Conservation (phyloP, 2,329 filamentous ascomycete species). For the Corinectria fuckeliana region DNA sequence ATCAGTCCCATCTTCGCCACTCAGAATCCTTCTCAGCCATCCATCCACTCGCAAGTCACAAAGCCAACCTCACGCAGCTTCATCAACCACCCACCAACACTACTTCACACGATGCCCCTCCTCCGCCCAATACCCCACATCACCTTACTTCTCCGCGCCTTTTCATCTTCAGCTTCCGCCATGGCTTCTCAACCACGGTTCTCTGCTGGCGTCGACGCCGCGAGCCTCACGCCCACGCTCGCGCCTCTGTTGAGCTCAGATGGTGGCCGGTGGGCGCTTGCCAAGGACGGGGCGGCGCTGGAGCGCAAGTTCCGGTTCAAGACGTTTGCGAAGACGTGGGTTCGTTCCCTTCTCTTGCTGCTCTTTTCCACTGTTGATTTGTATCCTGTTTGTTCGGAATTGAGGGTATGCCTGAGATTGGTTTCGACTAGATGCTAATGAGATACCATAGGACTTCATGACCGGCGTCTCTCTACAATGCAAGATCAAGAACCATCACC, state of each 20-base stretch:
- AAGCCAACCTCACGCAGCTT: neutral
- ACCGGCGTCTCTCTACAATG: slow-evolving; percentile 72
- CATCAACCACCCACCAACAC: slow-evolving; percentile 6
- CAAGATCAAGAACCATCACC: slow-evolving; percentile 73
- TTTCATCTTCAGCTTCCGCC: slow-evolving; percentile 27
- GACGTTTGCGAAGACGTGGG: slow-evolving; percentile 71
- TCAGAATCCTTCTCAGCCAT: slow-evolving; percentile 1
- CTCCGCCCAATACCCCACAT: slow-evolving; percentile 11
- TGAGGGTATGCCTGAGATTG: neutral
- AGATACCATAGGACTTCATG: slow-evolving; percentile 71
- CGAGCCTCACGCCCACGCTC: slow-evolving; percentile 44
- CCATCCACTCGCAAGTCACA: slow-evolving; percentile 12
- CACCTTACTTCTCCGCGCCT: slow-evolving; percentile 13
- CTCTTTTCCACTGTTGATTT: neutral
- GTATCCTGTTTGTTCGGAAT: neutral
- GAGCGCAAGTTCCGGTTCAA: slow-evolving; percentile 69
- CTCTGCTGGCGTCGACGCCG: slow-evolving; percentile 53
- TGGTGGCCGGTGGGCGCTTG: slow-evolving; percentile 57
- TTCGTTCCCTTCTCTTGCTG: slow-evolving; percentile 42
- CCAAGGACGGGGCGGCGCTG: slow-evolving; percentile 58
- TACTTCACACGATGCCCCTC: slow-evolving; percentile 23
- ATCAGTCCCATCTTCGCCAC: neutral
- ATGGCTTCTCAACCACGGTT: slow-evolving; percentile 47
- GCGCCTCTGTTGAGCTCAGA: slow-evolving; percentile 50
- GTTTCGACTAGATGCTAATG: neutral